Evolutionary conservation across 164 flowering plant genomes (phyloP).

Genomic region (Magnolia changhungtana): DNA sequence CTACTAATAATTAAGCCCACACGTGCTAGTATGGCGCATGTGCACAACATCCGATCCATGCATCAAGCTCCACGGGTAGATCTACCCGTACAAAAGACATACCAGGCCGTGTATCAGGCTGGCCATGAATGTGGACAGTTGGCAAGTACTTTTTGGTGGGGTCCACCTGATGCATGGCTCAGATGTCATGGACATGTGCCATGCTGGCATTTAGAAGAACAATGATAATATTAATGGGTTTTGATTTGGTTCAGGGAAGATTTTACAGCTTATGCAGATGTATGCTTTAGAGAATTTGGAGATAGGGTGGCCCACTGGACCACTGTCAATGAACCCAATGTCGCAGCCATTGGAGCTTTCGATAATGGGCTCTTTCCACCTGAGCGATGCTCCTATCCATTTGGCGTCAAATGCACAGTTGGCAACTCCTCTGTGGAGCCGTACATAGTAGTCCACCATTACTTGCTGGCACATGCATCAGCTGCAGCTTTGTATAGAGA

Average conservation of each 20-base stretch:
- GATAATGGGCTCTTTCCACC: constrained; percentile 39
- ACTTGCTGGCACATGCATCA: constrained; percentile 49
- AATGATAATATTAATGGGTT: too few relatives aligned
- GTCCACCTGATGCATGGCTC: too few relatives aligned
- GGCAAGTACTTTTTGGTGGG: too few relatives aligned
- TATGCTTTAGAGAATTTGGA: constrained; percentile 33
- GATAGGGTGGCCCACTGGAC: constrained; percentile 47
- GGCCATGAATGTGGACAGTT: too few relatives aligned
- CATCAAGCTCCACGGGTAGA: too few relatives aligned
- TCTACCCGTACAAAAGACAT: too few relatives aligned
- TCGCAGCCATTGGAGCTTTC: constrained; percentile 28
- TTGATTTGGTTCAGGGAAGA: constrained; percentile 3
- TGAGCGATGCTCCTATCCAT: constrained; percentile 35
- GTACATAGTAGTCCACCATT: constrained; percentile 37
- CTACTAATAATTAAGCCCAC: too few relatives aligned
- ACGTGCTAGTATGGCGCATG: too few relatives aligned
- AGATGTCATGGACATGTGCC: too few relatives aligned
- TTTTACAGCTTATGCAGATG: constrained; percentile 12
- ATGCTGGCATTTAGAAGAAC: too few relatives aligned
- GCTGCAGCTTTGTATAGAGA: constrained; percentile 31
- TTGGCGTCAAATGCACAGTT: constrained; percentile 19
- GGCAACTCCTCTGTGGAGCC: constrained; percentile 56
- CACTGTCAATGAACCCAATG: constrained; percentile 46
- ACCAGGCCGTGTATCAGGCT: too few relatives aligned
- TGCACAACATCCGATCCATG: too few relatives aligned